Evolutionary conservation across 1,139 yeast species (phyloP).

Genomic region (Barnettozyma hawaiiensis): DNA sequence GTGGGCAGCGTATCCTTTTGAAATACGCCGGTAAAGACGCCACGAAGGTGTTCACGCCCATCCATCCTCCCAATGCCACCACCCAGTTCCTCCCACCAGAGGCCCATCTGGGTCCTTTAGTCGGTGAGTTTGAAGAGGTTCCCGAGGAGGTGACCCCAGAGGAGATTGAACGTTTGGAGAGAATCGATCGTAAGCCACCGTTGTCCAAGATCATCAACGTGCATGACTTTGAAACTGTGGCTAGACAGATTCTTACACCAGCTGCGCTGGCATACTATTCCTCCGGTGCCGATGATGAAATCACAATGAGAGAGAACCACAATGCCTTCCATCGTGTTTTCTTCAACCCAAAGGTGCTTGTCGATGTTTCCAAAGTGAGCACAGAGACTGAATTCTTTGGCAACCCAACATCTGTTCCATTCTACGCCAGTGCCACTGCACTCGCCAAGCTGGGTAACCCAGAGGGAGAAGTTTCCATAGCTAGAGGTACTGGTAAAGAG

Average conservation of each 20-base stretch:
- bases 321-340: slow-evolving; percentile 79
- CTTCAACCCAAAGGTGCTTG: slow-evolving; percentile 76
- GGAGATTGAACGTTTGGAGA: slow-evolving; percentile 30
- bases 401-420: slow-evolving; percentile 55
- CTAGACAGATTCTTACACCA: slow-evolving; percentile 67
- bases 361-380: slow-evolving; percentile 57
- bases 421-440: slow-evolving; percentile 78
- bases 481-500: slow-evolving; percentile 64
- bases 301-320: slow-evolving; percentile 84
- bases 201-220: slow-evolving; percentile 63
- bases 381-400: slow-evolving; percentile 48
- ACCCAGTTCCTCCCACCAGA: slow-evolving; percentile 44
- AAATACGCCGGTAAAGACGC: slow-evolving; percentile 90
- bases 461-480: slow-evolving; percentile 75
- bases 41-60: slow-evolving; percentile 75
- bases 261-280: slow-evolving; percentile 92
- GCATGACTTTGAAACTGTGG: slow-evolving; percentile 79
- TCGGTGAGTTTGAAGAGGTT: slow-evolving; percentile 32
- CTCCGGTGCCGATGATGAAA: slow-evolving; percentile 90
- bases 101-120: slow-evolving; percentile 41
- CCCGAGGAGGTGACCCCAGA: slow-evolving; percentile 31
- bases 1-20: slow-evolving; percentile 70
- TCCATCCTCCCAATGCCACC: slow-evolving; percentile 80
- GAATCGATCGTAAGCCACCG: slow-evolving; percentile 51
- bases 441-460: slow-evolving; percentile 76